Percentiles rank a stretch among this genome's conserved stretches.
These are phyloP conservation scores for Boechera stricta DNA, from an alignment of 345 rosid species.

Conservation along the genomic window DNA sequence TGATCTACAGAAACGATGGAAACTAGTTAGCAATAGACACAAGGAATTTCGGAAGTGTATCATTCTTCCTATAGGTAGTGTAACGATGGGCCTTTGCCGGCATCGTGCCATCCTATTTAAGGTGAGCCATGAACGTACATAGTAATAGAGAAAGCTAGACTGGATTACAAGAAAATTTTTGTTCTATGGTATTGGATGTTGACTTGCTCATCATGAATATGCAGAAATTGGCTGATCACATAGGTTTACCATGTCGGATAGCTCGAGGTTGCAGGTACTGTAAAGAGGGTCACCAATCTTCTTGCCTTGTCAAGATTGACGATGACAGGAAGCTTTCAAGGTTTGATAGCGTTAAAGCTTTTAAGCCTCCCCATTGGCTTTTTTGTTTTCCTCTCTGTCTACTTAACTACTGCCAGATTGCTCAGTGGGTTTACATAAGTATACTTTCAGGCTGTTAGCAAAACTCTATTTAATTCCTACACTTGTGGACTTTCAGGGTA, in stretches of 20 bases:
- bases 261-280: slow-evolving; percentile 96
- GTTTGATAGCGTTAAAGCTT: slow-evolving; percentile 44
- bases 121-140: slow-evolving; percentile 50
- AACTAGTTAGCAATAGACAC: slow-evolving; percentile 68
- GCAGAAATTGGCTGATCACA: slow-evolving; percentile 95
- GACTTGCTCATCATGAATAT: slow-evolving; percentile 30
- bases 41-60: slow-evolving; percentile 72
- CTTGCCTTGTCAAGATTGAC: slow-evolving; percentile 90
- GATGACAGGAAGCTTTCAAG: slow-evolving; percentile 73
- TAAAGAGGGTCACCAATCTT: slow-evolving; percentile 77
- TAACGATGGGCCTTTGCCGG: slow-evolving; percentile 86
- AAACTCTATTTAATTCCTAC: slow-evolving; percentile 8
- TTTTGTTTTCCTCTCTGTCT: slow-evolving; percentile 5
- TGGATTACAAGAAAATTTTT: background rate
- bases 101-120: slow-evolving; percentile 96
- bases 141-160: background rate
- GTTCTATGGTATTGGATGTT: slow-evolving; percentile 24
- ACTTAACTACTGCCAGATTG: slow-evolving; percentile 6
- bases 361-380: background rate
- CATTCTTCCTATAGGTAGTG: slow-evolving; percentile 86
- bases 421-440: slow-evolving; percentile 10
- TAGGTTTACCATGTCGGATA: slow-evolving; percentile 97
- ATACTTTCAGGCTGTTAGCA: slow-evolving; percentile 18
- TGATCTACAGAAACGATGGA: slow-evolving; percentile 85
- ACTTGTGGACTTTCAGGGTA: slow-evolving; percentile 17